Evolutionary conservation across 306 rosid genomes (phyloP).

Genomic region (Carpinus fangiana): DNA sequence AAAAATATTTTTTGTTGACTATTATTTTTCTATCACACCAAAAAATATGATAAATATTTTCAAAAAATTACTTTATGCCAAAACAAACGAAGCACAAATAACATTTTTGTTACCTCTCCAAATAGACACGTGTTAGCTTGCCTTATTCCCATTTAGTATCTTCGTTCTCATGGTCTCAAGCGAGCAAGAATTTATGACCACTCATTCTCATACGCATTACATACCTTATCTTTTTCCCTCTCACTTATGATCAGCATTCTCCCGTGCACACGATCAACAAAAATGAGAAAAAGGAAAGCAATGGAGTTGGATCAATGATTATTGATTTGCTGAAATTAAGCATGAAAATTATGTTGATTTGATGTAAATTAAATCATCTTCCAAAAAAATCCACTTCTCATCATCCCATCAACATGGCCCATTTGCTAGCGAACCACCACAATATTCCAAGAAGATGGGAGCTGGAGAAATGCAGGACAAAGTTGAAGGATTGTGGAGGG

Average conservation of each 20-base stretch:
- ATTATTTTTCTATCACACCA: no score
- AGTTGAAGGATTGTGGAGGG: neutral
- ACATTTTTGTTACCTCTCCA: neutral
- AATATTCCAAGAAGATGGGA: conserved; percentile 27
- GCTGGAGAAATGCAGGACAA: neutral
- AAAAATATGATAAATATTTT: no score
- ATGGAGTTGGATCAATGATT: no score
- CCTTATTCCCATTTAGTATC: conserved; percentile 3
- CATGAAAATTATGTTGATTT: no score
- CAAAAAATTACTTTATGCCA: no score
- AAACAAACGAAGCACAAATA: no score
- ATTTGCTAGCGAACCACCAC: conserved; percentile 44
- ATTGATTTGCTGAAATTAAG: neutral
- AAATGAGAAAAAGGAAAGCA: neutral
- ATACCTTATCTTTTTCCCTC: conserved; percentile 17
- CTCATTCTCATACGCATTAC: conserved; percentile 20
- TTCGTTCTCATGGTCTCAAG: conserved; percentile 6
- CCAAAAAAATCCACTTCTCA: no score
- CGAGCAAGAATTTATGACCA: conserved; percentile 20
- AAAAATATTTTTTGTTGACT: no score
- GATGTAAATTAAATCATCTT: no score
- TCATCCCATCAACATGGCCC: conserved; percentile 39
- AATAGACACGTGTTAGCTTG: neutral
- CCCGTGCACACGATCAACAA: neutral
- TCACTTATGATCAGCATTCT: neutral